These are phyloP conservation scores for Penicillium sp. DNA, from an alignment of 2,329 filamentous ascomycete genomes.

Conservation along the genomic window DNA sequence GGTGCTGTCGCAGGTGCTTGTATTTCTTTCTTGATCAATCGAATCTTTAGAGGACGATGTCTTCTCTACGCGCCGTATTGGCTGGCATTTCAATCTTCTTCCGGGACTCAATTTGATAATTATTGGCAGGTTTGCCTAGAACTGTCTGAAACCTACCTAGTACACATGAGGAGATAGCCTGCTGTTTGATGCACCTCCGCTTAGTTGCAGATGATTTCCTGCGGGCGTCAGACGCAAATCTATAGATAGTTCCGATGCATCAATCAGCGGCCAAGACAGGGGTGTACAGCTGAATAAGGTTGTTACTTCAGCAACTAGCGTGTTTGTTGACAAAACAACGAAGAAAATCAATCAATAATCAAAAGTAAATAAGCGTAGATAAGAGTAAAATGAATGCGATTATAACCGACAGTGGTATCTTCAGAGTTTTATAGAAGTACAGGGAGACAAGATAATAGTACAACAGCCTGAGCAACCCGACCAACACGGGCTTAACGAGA, in stretches of 20 bases:
- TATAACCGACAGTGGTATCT: slow-evolving; percentile 21
- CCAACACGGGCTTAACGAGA: neutral
- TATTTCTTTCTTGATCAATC: neutral
- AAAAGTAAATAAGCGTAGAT: neutral
- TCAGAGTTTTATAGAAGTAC: slow-evolving; percentile 20
- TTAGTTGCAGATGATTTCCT: neutral
- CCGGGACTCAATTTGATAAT: no score
- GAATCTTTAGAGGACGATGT: no score
- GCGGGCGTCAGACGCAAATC: neutral
- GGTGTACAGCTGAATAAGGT: neutral
- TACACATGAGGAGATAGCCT: no score
- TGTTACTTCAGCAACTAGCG: neutral
- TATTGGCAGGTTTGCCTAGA: no score
- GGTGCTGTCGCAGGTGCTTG: neutral
- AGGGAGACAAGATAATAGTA: slow-evolving; percentile 16
- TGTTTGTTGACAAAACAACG: slow-evolving; percentile 6
- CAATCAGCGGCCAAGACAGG: neutral
- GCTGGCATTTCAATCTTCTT: no score
- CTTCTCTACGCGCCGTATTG: no score
- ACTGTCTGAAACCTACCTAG: no score
- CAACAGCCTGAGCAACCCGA: slow-evolving; percentile 11
- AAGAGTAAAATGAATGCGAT: neutral
- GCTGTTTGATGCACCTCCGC: neutral
- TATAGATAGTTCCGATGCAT: slow-evolving; percentile 1
- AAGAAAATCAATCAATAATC: neutral